phyloP scores from a whole-genome alignment of 139 green algal genomes.

The Chlamydomonas eustigma region DNA sequence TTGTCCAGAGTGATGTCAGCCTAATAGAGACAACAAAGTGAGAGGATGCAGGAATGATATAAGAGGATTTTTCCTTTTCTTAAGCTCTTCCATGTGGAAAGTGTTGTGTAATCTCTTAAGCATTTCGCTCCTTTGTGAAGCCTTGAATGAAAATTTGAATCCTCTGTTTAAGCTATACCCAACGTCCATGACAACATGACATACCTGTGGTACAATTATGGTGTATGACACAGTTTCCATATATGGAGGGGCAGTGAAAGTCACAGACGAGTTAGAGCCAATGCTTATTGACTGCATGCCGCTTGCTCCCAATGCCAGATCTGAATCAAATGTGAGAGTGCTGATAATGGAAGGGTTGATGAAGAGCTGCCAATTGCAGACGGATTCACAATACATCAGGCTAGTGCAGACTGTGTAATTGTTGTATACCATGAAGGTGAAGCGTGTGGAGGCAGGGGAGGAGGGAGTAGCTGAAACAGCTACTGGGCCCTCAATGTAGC shows the following conservation, averaged over 20 bases:
- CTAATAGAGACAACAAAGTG: background rate
- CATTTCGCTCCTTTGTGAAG: no score
- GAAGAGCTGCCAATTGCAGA: background rate
- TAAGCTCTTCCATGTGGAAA: background rate
- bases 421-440: slow-evolving; percentile 7
- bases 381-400: background rate
- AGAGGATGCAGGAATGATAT: background rate
- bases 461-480: background rate
- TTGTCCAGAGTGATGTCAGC: background rate
- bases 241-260: background rate
- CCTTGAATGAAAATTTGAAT: background rate
- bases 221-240: background rate
- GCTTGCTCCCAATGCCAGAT: background rate
- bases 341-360: background rate
- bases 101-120: no score
- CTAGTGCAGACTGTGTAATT: background rate
- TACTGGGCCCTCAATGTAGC: background rate
- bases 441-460: background rate
- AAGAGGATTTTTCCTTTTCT: background rate
- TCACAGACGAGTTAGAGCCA: background rate
- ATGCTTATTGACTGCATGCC: background rate
- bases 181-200: background rate
- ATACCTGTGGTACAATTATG: background rate
- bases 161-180: background rate
- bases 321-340: background rate